phyloP scores from a whole-genome alignment of 2,329 filamentous ascomycete genomes.

The Aspergillus sp. region DNA sequence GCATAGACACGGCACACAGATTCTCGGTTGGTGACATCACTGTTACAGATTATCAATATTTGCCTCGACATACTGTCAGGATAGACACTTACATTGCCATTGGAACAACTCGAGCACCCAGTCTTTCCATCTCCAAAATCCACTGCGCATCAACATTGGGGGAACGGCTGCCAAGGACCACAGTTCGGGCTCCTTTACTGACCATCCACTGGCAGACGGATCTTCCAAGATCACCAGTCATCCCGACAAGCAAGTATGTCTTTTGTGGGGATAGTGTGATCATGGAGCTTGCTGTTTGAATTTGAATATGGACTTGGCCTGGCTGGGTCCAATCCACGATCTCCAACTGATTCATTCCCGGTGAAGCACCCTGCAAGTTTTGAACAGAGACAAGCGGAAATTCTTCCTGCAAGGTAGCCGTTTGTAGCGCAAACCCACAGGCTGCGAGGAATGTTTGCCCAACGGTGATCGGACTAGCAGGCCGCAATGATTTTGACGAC shows the following conservation, averaged over 20 bases:
- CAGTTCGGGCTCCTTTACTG: not conserved
- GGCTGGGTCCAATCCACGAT: not conserved
- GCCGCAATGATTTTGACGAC: not conserved
- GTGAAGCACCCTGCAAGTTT: not conserved
- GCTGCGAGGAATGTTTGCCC: not conserved
- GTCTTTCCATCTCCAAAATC: slow-evolving; percentile 1
- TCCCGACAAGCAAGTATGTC: slow-evolving; percentile 2
- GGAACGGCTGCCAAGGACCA: slow-evolving; percentile 3
- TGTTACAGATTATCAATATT: not conserved
- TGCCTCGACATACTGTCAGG: not conserved
- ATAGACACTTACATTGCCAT: not conserved
- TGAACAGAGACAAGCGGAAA: not conserved
- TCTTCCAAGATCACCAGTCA: slow-evolving; percentile 3
- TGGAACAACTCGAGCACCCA: not conserved
- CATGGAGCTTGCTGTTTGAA: slow-evolving; percentile 5
- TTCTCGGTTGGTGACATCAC: slow-evolving; percentile 2
- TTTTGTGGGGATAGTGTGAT: not conserved
- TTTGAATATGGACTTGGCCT: not conserved
- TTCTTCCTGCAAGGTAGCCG: not conserved
- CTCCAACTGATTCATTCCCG: not conserved
- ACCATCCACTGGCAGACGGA: slow-evolving; percentile 9
- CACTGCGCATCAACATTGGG: not conserved
- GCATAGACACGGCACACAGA: not conserved
- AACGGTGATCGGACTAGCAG: not conserved
- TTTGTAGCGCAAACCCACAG: slow-evolving; percentile 3